phyloP scores from a whole-genome alignment of 176 grass and related monocot genomes.

The Zizania latifolia region DNA sequence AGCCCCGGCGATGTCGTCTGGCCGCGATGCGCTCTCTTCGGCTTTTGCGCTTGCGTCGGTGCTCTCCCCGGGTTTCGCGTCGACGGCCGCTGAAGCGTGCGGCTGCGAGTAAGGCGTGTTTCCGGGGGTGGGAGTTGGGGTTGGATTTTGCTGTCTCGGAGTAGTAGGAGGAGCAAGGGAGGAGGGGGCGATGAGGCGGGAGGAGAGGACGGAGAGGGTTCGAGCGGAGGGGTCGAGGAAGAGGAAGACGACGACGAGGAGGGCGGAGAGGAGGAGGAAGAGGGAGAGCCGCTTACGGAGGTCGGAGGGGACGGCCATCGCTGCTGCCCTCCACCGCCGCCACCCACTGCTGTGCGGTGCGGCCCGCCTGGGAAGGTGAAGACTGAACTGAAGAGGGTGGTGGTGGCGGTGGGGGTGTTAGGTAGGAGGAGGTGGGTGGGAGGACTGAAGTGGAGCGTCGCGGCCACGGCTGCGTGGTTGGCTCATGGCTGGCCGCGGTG shows the following conservation, averaged over 20 bases:
- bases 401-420: background rate
- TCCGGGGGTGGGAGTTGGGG: background rate
- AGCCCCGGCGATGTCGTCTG: background rate
- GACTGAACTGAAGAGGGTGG: background rate
- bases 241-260: conserved; percentile 35
- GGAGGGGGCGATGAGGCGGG: conserved; percentile 9
- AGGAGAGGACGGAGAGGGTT: conserved; percentile 22
- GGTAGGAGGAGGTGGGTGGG: background rate
- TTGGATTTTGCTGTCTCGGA: background rate
- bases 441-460: conserved; percentile 20
- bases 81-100: background rate
- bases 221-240: conserved; percentile 25
- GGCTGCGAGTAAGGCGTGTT: background rate
- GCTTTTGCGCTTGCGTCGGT: background rate
- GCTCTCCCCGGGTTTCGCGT: background rate
- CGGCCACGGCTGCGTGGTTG: conserved; percentile 1
- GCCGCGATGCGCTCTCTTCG: background rate
- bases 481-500: background rate
- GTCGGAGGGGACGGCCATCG: conserved; percentile 37
- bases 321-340: background rate
- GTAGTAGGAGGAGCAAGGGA: background rate
- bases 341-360: background rate
- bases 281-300: conserved; percentile 41
- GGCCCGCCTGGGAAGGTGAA: background rate
- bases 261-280: conserved; percentile 39